These are phyloP conservation scores for Podospora pseudoanserina DNA, from an alignment of 495 filamentous ascomycete species.

Conservation along the genomic window DNA sequence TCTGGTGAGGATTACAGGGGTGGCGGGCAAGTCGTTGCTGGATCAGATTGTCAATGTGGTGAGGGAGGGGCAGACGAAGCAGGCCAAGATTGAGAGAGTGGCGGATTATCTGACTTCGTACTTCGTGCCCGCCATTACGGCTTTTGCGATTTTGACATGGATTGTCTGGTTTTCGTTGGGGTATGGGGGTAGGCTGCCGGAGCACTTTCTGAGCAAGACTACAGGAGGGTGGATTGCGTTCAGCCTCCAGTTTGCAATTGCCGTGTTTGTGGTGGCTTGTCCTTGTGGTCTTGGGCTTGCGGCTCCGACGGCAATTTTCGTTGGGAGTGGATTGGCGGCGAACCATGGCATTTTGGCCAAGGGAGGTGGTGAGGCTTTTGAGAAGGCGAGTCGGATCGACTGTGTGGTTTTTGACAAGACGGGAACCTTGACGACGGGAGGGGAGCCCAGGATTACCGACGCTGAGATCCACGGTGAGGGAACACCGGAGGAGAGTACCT, in stretches of 20 bases:
- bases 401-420: slow-evolving; percentile 96
- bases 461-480: slow-evolving; percentile 46
- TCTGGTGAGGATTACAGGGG: slow-evolving; percentile 63
- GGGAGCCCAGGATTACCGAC: slow-evolving; percentile 74
- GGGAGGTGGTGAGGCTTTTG: slow-evolving; percentile 94
- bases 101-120: slow-evolving; percentile 82
- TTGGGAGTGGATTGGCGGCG: slow-evolving; percentile 84
- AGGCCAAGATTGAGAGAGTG: slow-evolving; percentile 80
- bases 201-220: slow-evolving; percentile 57
- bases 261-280: slow-evolving; percentile 93
- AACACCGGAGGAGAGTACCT: slow-evolving; percentile 11
- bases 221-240: slow-evolving; percentile 81
- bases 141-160: slow-evolving; percentile 79
- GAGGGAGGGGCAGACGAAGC: slow-evolving; percentile 82
- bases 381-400: slow-evolving; percentile 83
- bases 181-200: slow-evolving; percentile 60
- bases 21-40: slow-evolving; percentile 78
- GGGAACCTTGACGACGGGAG: slow-evolving; percentile 83
- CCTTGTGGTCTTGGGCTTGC: slow-evolving; percentile 91
- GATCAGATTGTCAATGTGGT: slow-evolving; percentile 89
- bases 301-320: slow-evolving; percentile 89
- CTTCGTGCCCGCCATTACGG: slow-evolving; percentile 82
- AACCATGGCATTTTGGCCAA: slow-evolving; percentile 87
- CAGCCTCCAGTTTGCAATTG: slow-evolving; percentile 86
- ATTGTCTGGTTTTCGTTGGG: slow-evolving; percentile 79